Conservation (phyloP, 805 yeast genomes). For the Candida maris region DNA sequence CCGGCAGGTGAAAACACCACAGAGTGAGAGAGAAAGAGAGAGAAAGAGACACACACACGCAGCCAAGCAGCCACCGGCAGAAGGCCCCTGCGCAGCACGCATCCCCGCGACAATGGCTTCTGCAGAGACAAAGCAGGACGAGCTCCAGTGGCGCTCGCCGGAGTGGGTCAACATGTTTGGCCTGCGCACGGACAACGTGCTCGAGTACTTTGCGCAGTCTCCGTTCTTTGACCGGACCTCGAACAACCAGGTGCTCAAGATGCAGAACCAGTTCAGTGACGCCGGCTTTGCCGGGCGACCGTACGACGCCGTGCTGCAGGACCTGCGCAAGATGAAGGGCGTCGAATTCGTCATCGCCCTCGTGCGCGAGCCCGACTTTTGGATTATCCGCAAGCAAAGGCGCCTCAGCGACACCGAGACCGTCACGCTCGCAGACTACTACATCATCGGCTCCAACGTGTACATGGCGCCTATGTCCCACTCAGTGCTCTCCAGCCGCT, state of each 20-base stretch:
- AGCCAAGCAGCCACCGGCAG: too few relatives aligned
- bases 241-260: conserved; percentile 88
- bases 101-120: too few relatives aligned
- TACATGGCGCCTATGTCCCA: conserved; percentile 84
- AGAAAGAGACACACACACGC: too few relatives aligned
- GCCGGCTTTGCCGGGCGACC: conserved; percentile 33
- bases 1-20: too few relatives aligned
- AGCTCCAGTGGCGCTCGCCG: conserved; percentile 94
- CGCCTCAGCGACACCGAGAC: conserved; percentile 52
- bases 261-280: conserved; percentile 87
- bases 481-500: conserved; percentile 67
- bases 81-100: too few relatives aligned
- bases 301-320: conserved; percentile 35
- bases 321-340: conserved; percentile 77
- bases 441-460: conserved; percentile 86
- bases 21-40: too few relatives aligned
- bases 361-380: conserved; percentile 84
- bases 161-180: conserved; percentile 95
- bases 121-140: conserved; percentile 56
- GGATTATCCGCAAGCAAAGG: conserved; percentile 84
- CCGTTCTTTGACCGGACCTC: conserved; percentile 95
- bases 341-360: conserved; percentile 74
- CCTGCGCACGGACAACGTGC: conserved; percentile 79
- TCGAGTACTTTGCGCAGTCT: conserved; percentile 89
- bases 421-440: conserved; percentile 67